Evolutionary conservation across 2,329 filamentous ascomycete genomes (phyloP), one percentile per base, ranked within the genome.

Genomic region (Fusarium sp.): DNA sequence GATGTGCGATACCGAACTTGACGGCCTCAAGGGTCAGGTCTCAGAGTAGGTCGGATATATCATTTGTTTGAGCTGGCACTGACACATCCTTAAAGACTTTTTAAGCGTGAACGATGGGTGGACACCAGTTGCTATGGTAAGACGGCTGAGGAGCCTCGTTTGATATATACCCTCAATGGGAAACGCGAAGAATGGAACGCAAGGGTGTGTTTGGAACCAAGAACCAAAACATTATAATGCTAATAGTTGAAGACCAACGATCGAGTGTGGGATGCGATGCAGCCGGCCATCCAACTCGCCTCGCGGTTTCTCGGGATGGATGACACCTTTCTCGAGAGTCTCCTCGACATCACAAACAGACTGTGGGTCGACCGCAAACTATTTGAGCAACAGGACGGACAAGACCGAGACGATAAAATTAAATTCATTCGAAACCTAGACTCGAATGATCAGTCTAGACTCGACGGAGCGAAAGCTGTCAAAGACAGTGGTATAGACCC

Each of bases 191-290:
- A 79, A 53, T 78, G 65, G 60, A 71, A 76, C 53, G 70, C 74
- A 3, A 42, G 14, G 27, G 78, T 80, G 58, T 62, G 77, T 42
- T 12, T 45, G 11, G 17, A 31, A 18, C 27, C 13, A 14, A 47
- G 13, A 33, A 15, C 5, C 2, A 12, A 46, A 27, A 8, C 6
- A 29, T 41, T 17, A 15, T 36, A 9, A 27, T 42, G 49, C 62
- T 70, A 3, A 70, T 57, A 10, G 13, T 18, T 33, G 14, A 38
- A 73, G 68, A 65, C 66, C 31, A 76, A 74, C 7, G 74, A 80
- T n/a, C 62, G 71, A 14, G 56, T 81, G 3, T 81, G 79, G 79
- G 20, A 71, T 7, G 76, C 73, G 18, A 60, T 80, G 42, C 74
- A 78, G 22, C 79, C 79, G 12, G 72, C 77, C 10, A 73, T 81